phyloP scores from a whole-genome alignment of 495 filamentous ascomycete genomes.

The Usnea hakonensis region DNA sequence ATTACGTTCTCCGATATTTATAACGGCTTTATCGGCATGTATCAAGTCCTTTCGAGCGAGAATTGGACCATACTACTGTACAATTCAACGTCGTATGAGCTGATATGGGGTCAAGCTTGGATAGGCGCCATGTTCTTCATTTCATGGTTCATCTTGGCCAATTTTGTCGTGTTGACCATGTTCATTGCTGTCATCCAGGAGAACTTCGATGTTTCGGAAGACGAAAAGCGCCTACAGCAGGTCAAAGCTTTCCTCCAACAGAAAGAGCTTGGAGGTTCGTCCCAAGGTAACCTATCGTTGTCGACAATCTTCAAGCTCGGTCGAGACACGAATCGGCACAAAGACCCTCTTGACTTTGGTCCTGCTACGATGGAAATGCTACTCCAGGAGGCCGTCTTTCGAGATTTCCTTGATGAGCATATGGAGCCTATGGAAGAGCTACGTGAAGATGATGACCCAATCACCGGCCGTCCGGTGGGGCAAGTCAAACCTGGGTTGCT shows the following conservation, averaged over 20 bases:
- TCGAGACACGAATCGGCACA: slow-evolving; percentile 50
- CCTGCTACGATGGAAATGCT: slow-evolving; percentile 89
- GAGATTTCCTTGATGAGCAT: slow-evolving; percentile 84
- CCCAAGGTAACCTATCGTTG: slow-evolving; percentile 68
- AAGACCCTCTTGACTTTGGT: slow-evolving; percentile 82
- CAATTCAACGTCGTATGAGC: slow-evolving; percentile 63
- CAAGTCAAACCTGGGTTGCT: slow-evolving; percentile 45
- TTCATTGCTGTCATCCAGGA: slow-evolving; percentile 99
- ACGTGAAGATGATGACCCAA: slow-evolving; percentile 27
- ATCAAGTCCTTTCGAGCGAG: slow-evolving; percentile 94
- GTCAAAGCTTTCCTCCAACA: slow-evolving; percentile 89
- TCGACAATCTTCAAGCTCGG: slow-evolving; percentile 83
- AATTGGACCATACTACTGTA: slow-evolving; percentile 91
- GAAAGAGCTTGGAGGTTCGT: slow-evolving; percentile 66
- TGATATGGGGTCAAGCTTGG: slow-evolving; percentile 65
- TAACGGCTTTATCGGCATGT: slow-evolving; percentile 97
- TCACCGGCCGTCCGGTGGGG: slow-evolving; percentile 25
- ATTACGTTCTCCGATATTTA: slow-evolving; percentile 85
- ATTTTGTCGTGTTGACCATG: slow-evolving; percentile 98
- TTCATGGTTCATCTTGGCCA: slow-evolving; percentile 89
- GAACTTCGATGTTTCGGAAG: slow-evolving; percentile 98
- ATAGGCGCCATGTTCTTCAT: slow-evolving; percentile 89
- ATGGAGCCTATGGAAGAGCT: slow-evolving; percentile 22
- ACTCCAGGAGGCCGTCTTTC: slow-evolving; percentile 87
- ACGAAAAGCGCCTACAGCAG: slow-evolving; percentile 94